Percentiles rank a stretch among this genome's conserved stretches.
These are phyloP conservation scores for Exsudoporus floridanus DNA, from an alignment of 1,284 basidiomycete species.

Conservation along the genomic window DNA sequence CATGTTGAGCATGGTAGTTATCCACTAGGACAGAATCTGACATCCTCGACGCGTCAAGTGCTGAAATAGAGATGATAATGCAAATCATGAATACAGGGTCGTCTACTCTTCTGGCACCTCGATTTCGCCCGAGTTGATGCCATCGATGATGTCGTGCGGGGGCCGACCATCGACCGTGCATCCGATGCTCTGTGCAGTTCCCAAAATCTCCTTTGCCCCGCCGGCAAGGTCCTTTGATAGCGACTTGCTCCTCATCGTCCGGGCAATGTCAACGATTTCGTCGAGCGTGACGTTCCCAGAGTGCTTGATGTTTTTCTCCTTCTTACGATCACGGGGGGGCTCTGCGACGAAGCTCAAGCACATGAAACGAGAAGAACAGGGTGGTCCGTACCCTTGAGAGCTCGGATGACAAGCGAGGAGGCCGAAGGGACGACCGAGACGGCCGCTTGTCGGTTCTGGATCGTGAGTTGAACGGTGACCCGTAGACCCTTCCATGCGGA, in stretches of 20 bases:
- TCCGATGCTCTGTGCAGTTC: constrained; percentile 91
- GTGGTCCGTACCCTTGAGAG: constrained; percentile 81
- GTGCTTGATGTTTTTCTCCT: constrained; percentile 99
- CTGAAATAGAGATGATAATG: constrained; percentile 11
- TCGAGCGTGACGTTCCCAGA: constrained; percentile 93
- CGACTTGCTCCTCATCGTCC: constrained; percentile 96
- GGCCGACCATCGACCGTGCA: constrained; percentile 96
- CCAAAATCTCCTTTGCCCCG: constrained; percentile 92
- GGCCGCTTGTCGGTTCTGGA: constrained; percentile 99
- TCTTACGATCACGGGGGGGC: constrained; percentile 99
- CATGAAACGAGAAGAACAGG: background rate
- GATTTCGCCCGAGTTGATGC: constrained; percentile 92
- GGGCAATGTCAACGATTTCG: constrained; percentile 93
- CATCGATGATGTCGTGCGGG: constrained; percentile 95
- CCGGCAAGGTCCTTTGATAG: constrained; percentile 90
- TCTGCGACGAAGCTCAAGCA: constrained; percentile 50
- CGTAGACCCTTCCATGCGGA: constrained; percentile 99
- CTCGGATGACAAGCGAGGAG: constrained; percentile 96
- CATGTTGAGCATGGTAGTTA: background rate
- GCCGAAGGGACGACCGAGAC: constrained; percentile 98
- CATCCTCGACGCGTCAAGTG: background rate
- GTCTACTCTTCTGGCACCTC: constrained; percentile 92
- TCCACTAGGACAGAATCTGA: background rate
- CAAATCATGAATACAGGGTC: constrained; percentile 26
- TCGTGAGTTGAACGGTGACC: constrained; percentile 98